Conservation (phyloP, 2,329 filamentous ascomycete genomes). For the Cercospora zeae-maydis region DNA sequence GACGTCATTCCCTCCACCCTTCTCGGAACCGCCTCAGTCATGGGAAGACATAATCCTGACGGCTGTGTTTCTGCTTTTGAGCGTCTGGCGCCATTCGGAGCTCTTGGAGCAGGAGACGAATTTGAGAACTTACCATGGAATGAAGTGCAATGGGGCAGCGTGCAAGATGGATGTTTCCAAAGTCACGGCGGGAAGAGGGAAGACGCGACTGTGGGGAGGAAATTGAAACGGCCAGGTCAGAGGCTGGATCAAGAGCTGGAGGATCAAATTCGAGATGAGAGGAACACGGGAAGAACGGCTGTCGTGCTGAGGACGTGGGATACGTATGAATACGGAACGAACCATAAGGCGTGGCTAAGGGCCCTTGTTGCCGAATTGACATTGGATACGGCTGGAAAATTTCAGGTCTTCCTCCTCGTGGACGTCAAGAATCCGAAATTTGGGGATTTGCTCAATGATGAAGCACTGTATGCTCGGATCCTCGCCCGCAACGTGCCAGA, state of each 20-base stretch:
- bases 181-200: not conserved
- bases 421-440: slow-evolving; percentile 68
- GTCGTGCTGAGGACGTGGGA: slow-evolving; percentile 74
- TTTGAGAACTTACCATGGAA: not conserved
- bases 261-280: not conserved
- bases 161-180: not conserved
- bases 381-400: slow-evolving; percentile 74
- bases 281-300: slow-evolving; percentile 11
- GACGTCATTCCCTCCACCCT: not conserved
- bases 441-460: slow-evolving; percentile 69
- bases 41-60: not conserved
- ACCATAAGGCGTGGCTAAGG: slow-evolving; percentile 74
- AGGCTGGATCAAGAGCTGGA: not conserved
- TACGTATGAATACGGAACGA: slow-evolving; percentile 69
- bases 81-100: not conserved
- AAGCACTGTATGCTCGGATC: slow-evolving; percentile 54
- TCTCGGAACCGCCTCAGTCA: not conserved
- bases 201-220: not conserved
- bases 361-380: slow-evolving; percentile 78
- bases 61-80: not conserved
- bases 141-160: not conserved
- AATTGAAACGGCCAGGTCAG: not conserved
- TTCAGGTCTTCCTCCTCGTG: slow-evolving; percentile 76
- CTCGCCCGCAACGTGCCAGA: slow-evolving; percentile 52
- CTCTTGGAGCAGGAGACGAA: not conserved